phyloP scores from a whole-genome alignment of 352 stramenopile species.

The Peronospora belbahrii region DNA sequence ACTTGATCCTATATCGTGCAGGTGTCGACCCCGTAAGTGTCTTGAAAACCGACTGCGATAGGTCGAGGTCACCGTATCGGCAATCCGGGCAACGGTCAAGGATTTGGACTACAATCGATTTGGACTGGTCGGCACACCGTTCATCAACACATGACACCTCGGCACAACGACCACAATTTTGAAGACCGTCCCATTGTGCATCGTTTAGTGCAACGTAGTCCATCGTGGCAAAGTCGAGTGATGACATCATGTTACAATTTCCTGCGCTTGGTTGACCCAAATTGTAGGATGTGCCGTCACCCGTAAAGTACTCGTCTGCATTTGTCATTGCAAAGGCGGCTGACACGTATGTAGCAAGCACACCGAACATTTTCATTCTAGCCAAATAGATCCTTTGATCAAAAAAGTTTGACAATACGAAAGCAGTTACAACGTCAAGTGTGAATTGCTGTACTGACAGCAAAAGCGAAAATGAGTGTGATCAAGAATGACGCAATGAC shows the following conservation, averaged over 20 bases:
- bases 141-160: conserved; percentile 51
- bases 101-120: conserved; percentile 45
- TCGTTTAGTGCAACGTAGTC: conserved; percentile 70
- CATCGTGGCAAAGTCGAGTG: conserved; percentile 20
- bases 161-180: conserved; percentile 60
- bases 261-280: conserved; percentile 28
- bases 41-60: conserved; percentile 39
- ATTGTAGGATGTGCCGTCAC: conserved; percentile 41
- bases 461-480: conserved; percentile 20
- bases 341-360: conserved; percentile 2
- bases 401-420: too few species aligned
- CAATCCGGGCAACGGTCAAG: conserved; percentile 72
- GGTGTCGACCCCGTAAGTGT: conserved; percentile 35
- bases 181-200: conserved; percentile 48
- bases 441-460: conserved; percentile 16
- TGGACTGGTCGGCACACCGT: conserved; percentile 36
- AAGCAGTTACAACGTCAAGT: conserved; percentile 2
- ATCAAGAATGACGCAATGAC: too few species aligned
- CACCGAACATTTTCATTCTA: conserved; percentile 10
- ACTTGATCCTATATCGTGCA: conserved; percentile 35
- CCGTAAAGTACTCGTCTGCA: conserved; percentile 33
- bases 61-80: conserved; percentile 49
- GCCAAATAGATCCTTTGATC: too few species aligned
- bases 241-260: conserved; percentile 48
- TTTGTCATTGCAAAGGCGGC: conserved; percentile 1